Conservation (phyloP, 2,329 filamentous ascomycete species). For the Diplocarpon rosae region DNA sequence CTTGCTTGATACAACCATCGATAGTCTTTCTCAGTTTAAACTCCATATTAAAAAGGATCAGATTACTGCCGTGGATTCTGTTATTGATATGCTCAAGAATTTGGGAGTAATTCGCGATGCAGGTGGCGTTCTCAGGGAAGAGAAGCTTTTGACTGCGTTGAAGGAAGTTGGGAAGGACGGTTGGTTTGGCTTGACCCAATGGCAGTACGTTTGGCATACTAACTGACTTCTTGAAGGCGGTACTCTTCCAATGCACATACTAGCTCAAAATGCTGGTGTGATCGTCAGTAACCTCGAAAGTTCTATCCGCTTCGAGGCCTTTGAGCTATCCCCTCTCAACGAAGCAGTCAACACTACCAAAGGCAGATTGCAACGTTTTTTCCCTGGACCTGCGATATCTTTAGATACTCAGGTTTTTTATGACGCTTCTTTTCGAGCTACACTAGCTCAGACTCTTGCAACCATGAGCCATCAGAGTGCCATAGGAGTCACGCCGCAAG, state of each 20-base stretch:
- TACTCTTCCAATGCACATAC: constrained; percentile 25
- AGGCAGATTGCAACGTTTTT: constrained; percentile 31
- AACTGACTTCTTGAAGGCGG: not conserved
- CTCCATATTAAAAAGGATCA: not conserved
- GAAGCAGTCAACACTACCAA: constrained; percentile 28
- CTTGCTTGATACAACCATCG: constrained; percentile 1
- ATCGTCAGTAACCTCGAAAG: constrained; percentile 27
- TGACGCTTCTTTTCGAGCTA: constrained; percentile 28
- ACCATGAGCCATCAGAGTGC: constrained; percentile 4
- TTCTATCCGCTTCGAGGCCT: constrained; percentile 29
- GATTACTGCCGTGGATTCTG: not conserved
- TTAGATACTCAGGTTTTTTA: constrained; percentile 29
- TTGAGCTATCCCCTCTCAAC: constrained; percentile 36
- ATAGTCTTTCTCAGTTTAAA: not conserved
- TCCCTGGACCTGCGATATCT: constrained; percentile 32
- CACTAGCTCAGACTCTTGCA: constrained; percentile 5
- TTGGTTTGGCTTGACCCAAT: not conserved
- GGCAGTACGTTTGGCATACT: no score
- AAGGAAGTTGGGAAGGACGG: not conserved
- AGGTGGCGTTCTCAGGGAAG: constrained; percentile 5
- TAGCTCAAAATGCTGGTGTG: constrained; percentile 36
- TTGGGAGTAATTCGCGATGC: constrained; percentile 1
- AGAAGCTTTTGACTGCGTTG: constrained; percentile 5
- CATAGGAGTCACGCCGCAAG: not conserved
- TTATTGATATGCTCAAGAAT: constrained; percentile 2